Base-by-base conservation (phyloP, 768 basidiomycete species). In the Phaeotremella skinneri region DNA sequence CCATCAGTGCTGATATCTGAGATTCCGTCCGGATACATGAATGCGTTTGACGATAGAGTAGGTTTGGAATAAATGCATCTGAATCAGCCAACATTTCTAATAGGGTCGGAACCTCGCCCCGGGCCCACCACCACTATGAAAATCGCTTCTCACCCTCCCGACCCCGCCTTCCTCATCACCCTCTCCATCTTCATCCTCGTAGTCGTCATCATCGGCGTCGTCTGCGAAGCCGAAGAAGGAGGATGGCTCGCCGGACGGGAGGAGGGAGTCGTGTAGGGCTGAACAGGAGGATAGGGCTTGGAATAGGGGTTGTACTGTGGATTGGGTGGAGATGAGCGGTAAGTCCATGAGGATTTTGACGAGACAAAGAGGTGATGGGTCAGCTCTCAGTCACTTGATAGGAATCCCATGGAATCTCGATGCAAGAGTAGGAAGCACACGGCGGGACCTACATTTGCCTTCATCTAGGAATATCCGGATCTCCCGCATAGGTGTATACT, bases 401-500 rank as follows among this genome's bases (percentile, higher is more conserved):
- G n/a, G n/a, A n/a, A n/a, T n/a, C n/a, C n/a, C n/a, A n/a, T n/a
- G n/a, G n/a, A n/a, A n/a, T n/a, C n/a, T n/a, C n/a, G n/a, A n/a
- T n/a, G n/a, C n/a, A n/a, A n/a, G n/a, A n/a, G n/a, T n/a, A n/a
- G n/a, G n/a, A n/a, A n/a, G n/a, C n/a, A n/a, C n/a, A n/a, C n/a
- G 55, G 20, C 16, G 16, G 23, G 17, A 67, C 67, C 55, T 32
- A 74, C 72, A 49, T 62, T 71, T 71, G 1, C 52, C 54, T 26
- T 67, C 61, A 7, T 32, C 25, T 7, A 93, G 89, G 14, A 86
- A 79, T 68, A 99, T 87, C 66, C 77, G 83, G 55, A 99, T 80
- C 71, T 97, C 94, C 53, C 88, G 82, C 84, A 93, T 86, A 6
- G 83, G 81, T 41, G 76, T 63, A 55, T 74, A 76, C n/a, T 78